Conservation (phyloP, 768 basidiomycete genomes). For the Hypholoma fasciculare region DNA sequence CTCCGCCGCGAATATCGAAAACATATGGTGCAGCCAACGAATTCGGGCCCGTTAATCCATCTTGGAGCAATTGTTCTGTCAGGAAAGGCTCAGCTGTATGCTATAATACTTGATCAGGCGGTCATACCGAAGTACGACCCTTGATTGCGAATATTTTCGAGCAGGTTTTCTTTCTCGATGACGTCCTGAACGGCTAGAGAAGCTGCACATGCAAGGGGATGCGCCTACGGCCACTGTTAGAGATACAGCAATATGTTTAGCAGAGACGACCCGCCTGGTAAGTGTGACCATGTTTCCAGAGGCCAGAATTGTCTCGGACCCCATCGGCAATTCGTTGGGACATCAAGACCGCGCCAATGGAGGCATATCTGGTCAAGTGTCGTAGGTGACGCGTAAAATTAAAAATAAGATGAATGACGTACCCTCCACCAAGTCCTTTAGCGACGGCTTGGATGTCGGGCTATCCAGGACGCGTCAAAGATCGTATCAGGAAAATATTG, state of each 20-base stretch:
- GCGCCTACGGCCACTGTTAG: slow-evolving; percentile 42
- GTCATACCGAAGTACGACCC: slow-evolving; percentile 56
- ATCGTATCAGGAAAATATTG: background rate
- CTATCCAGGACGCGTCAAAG: slow-evolving; percentile 21
- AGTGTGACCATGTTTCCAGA: slow-evolving; percentile 86
- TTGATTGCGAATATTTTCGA: slow-evolving; percentile 59
- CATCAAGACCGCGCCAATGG: slow-evolving; percentile 82
- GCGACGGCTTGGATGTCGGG: slow-evolving; percentile 90
- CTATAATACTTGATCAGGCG: background rate
- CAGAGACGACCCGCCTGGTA: slow-evolving; percentile 56
- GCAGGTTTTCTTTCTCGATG: slow-evolving; percentile 67
- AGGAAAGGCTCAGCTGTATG: background rate
- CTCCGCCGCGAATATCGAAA: slow-evolving; percentile 83
- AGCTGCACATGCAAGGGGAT: slow-evolving; percentile 77
- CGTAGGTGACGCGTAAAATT: background rate
- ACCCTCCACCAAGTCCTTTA: slow-evolving; percentile 91
- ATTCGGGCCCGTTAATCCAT: slow-evolving; percentile 54
- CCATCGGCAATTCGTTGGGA: slow-evolving; percentile 70
- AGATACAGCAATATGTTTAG: background rate
- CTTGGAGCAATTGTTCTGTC: slow-evolving; percentile 48
- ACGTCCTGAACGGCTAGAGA: slow-evolving; percentile 80
- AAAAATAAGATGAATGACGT: slow-evolving; percentile 16
- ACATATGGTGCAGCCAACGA: slow-evolving; percentile 63
- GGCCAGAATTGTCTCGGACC: slow-evolving; percentile 64
- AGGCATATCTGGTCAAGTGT: slow-evolving; percentile 57